A percentile compares a stretch with the other conserved stretches of the same genome.
Evolutionary conservation across 306 rosid genomes (phyloP).

Genomic region (Purshia tridentata): DNA sequence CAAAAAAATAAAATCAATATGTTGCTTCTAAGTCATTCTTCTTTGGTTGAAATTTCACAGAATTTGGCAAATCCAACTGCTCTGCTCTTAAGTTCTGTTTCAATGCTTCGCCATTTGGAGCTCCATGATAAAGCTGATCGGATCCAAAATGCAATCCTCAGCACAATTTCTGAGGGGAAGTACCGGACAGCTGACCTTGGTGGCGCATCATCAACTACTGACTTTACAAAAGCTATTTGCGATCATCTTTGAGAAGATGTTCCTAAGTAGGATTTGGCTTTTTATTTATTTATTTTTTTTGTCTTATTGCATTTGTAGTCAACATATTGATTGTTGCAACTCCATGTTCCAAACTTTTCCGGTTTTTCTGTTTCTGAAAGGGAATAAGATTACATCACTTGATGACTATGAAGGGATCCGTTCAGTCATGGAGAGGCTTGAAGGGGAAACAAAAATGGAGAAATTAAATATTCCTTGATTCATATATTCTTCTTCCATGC

Average conservation of each 20-base stretch:
- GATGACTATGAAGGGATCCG: slow-evolving; percentile 34
- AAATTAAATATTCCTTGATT: neutral
- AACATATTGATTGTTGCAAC: slow-evolving; percentile 32
- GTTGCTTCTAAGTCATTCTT: slow-evolving; percentile 24
- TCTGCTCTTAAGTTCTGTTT: slow-evolving; percentile 74
- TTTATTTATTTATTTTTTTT: neutral
- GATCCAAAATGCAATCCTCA: slow-evolving; percentile 80
- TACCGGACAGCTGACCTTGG: slow-evolving; percentile 97
- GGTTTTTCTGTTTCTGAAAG: slow-evolving; percentile 24
- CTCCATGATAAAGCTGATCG: slow-evolving; percentile 71
- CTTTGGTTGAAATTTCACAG: slow-evolving; percentile 41
- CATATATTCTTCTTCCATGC: neutral
- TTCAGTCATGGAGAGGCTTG: slow-evolving; percentile 27
- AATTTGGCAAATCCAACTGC: slow-evolving; percentile 98
- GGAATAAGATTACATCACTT: slow-evolving; percentile 46
- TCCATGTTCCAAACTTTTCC: slow-evolving; percentile 30
- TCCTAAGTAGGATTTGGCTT: slow-evolving; percentile 13
- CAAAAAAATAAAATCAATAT: neutral
- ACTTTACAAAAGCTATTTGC: slow-evolving; percentile 71
- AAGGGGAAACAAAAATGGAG: neutral
- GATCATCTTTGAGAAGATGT: slow-evolving; percentile 62
- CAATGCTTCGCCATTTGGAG: slow-evolving; percentile 87
- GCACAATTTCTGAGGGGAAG: slow-evolving; percentile 85
- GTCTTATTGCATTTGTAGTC: slow-evolving; percentile 25
- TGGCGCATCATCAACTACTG: slow-evolving; percentile 70